Base-by-base conservation (phyloP, 2,329 filamentous ascomycete species). In the Seiridium unicorne region DNA sequence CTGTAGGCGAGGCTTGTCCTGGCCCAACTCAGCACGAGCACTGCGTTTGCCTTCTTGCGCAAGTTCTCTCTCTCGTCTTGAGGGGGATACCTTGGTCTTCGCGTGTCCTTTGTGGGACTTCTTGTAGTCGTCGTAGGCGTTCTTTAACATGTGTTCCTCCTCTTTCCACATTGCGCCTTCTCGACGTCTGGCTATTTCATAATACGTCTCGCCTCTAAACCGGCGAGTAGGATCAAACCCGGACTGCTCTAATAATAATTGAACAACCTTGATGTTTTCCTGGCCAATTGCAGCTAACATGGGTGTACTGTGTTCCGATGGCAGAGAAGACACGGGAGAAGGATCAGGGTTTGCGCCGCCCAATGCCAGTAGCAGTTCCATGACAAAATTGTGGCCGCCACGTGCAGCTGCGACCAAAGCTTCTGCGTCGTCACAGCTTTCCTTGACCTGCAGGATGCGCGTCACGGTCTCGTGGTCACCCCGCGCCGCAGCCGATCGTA, bases 251-350 rank as follows among this genome's bases (percentile, higher is more conserved):
- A 97, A 79, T 6, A 97, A 82, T 9, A 97, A 79, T 60, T 90
- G 85, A 49, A 99, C 87, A 60, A 97, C 92, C 65, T 92, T 90
- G 55, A 95, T 84, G 68, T 97, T 95, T 64, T 88, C 86, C 66
- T 94, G 90, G 13, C 95, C 94, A 65, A 99, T 97, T 1, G 95
- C 93, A 61, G 93, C 93, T 44, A 97, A 84, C 81, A 99, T 96
- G 1, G 95, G 95, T 1, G 94, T 98, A 56, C 93, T 90, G 69
- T 91, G 89, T 60, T 95, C 93, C 47, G 83, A 76, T 35, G 82
- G 80, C 61, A 85, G 79, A 36, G 83, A 81, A 7, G 79, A 69
- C 51, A 93, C 75, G 10, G 91, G 85, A 5, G 84, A 80, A 38
- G 92, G 92, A 67, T 95, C 91, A 0, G 84, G 81, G 57, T 86